Evolutionary conservation across 179 eudicot species (phyloP).

Genomic region (Beta corolliflora): DNA sequence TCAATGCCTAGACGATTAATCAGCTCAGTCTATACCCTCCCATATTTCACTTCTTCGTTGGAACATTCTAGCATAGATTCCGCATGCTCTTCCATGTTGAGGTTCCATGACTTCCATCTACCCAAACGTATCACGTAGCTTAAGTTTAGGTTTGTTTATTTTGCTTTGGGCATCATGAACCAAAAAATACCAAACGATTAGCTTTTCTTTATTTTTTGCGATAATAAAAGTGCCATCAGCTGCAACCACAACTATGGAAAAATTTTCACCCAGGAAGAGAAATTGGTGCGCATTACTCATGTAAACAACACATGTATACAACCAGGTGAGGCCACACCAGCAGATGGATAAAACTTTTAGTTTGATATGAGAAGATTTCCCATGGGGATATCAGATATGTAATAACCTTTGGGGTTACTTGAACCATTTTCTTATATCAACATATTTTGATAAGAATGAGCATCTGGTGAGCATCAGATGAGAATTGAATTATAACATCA

Average conservation of each 20-base stretch:
- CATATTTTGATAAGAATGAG: not conserved
- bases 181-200: not conserved
- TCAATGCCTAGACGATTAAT: not conserved
- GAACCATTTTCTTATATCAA: not conserved
- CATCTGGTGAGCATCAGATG: not conserved
- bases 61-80: not conserved
- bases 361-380: not conserved
- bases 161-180: not conserved
- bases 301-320: not conserved
- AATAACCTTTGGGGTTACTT: not conserved
- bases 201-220: not conserved
- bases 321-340: not conserved
- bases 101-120: constrained; percentile 1
- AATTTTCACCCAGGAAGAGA: not conserved
- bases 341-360: not conserved
- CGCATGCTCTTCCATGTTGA: not conserved
- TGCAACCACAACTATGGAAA: not conserved
- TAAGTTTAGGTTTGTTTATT: not conserved
- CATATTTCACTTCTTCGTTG: not conserved
- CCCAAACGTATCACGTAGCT: not conserved
- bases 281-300: not conserved
- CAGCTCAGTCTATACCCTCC: not conserved
- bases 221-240: not conserved
- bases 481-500: not conserved
- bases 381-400: not conserved